Base-by-base conservation (phyloP, 2,329 filamentous ascomycete species). In the Dothideomycetes sp. region DNA sequence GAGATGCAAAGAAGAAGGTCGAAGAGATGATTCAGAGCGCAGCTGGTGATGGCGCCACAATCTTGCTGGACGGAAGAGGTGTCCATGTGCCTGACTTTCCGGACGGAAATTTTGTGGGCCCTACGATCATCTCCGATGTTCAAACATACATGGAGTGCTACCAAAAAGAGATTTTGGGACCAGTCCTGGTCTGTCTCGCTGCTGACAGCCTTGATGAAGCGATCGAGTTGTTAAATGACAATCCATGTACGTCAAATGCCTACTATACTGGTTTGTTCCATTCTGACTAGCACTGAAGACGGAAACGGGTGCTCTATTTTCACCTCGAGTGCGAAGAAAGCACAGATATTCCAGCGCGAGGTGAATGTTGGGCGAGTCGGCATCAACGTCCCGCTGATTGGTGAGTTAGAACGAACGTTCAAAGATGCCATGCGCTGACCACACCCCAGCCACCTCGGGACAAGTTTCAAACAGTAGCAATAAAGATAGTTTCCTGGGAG, bases 301-400 rank as follows among this genome's bases (percentile, higher is more conserved):
- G 82, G 82, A 48, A 87, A 87, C 64, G 82, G 82, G 48, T 77
- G 77, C 4, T 81, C 83, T 52, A 82, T 87, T 64, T 87, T 87
- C 65, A 87, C 82, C 12, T 72, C 73, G 46, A 82, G 75, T 19
- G 82, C 83, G 10, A 67, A 81, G 5, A 83, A 81, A 11, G 82
- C 82, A 32, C 78, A 80, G 58, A 71, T 70, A 16, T 87, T 86
- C 72, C 77, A 83, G 52, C 73, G 75, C 53, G 73, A 79, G 56
- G 84, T 87, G 51, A 79, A 87, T 64, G 81, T 81, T 31, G 82
- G 82, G 16, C 82, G 87, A 66, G 77, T 87, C 10, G 82, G 82
- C 34, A 80, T 87, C 64, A 87, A 87, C 51, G 81, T 85, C n/a
- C 79, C 79, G 16, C 84, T 84, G 53, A 79, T 73, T 24, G 72